phyloP scores from a whole-genome alignment of 768 basidiomycete species.

The Flagelloscypha sp. region DNA sequence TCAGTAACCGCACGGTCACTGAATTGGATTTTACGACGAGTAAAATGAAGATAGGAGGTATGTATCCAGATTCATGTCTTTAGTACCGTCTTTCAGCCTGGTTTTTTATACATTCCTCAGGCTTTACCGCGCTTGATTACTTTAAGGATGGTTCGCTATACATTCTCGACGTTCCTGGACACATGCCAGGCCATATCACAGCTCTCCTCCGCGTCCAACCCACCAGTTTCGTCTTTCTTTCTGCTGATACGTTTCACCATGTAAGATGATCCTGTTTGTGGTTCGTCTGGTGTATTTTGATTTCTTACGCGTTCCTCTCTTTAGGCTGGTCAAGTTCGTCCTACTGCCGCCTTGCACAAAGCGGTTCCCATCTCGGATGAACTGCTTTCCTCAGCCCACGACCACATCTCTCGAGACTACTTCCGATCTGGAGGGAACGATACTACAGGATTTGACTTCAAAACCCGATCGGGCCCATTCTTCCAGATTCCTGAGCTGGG shows the following conservation, averaged over 20 bases:
- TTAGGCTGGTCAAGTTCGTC: conserved; percentile 11
- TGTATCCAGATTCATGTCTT: no score
- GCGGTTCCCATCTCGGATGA: conserved; percentile 10
- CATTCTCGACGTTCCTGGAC: conserved; percentile 50
- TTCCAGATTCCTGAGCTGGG: conserved; percentile 6
- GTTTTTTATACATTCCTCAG: no score
- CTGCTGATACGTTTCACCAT: conserved; percentile 11
- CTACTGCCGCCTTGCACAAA: conserved; percentile 6
- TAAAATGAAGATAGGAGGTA: no score
- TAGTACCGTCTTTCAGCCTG: no score
- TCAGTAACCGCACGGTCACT: no score
- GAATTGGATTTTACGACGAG: no score
- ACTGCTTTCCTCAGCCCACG: conserved; percentile 6
- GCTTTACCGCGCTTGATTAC: conserved; percentile 34
- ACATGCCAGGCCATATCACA: conserved; percentile 42
- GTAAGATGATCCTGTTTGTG: no score
- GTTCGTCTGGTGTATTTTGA: no score
- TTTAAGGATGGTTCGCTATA: conserved; percentile 53
- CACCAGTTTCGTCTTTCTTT: conserved; percentile 9
- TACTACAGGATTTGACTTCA: conserved; percentile 11
- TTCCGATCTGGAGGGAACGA: conserved; percentile 3
- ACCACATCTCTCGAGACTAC: conserved; percentile 7
- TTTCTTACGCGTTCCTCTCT: no score
- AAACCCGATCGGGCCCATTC: conserved; percentile 6
- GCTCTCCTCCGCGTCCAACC: conserved; percentile 10